phyloP scores from a whole-genome alignment of 2,329 filamentous ascomycete species.

The Diaporthe helianthi region DNA sequence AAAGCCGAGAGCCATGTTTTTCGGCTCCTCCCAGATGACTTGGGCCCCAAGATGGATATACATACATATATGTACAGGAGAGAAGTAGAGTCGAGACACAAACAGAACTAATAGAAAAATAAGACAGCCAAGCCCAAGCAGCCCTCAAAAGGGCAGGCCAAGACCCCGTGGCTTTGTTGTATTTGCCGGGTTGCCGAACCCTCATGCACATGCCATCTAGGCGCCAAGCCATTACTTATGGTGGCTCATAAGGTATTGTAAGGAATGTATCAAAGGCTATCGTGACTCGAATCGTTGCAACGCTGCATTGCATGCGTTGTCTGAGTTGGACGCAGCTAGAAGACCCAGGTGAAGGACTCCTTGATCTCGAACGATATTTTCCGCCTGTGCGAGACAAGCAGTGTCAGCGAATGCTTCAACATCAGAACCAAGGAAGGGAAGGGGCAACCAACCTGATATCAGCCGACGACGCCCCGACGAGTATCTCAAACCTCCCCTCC shows the following conservation, averaged over 20 bases:
- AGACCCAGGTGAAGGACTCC: slow-evolving; percentile 72
- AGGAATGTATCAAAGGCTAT: slow-evolving; percentile 22
- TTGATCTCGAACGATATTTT: slow-evolving; percentile 61
- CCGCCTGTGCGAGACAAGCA: slow-evolving; percentile 34
- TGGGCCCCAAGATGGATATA: neutral
- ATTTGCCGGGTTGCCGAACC: neutral
- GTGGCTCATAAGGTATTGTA: neutral
- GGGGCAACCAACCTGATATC: slow-evolving; percentile 64
- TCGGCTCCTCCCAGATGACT: neutral
- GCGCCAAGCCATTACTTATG: neutral
- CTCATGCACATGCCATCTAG: neutral
- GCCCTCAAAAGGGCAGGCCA: neutral
- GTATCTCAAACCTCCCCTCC: slow-evolving; percentile 65
- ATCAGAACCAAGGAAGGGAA: neutral
- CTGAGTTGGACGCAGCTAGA: slow-evolving; percentile 38
- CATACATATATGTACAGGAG: neutral
- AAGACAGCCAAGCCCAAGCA: neutral
- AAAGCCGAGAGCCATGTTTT: neutral
- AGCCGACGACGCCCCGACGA: slow-evolving; percentile 67
- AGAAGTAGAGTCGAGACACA: neutral
- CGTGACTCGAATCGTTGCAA: neutral
- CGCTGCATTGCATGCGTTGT: neutral
- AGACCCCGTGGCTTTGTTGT: neutral
- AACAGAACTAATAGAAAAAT: neutral
- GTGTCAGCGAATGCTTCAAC: slow-evolving; percentile 31